Evolutionary conservation across 2,329 filamentous ascomycete genomes (phyloP).

Genomic region (Nemania abortiva): DNA sequence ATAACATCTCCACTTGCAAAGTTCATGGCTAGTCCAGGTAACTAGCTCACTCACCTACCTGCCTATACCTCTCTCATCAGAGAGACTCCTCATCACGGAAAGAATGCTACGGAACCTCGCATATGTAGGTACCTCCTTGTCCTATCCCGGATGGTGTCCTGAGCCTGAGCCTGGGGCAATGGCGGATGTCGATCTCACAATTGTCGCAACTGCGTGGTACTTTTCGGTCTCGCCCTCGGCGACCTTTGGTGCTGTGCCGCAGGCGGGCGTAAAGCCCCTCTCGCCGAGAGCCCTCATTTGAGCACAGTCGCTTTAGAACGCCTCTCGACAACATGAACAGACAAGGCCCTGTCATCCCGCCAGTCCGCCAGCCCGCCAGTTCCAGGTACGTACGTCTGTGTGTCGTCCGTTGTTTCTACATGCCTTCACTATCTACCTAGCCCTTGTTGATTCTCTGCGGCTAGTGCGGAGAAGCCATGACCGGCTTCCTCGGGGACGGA

Average conservation of each 20-base stretch:
- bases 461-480: conserved; percentile 1
- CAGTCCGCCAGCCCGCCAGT: conserved; percentile 19
- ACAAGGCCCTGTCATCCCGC: conserved; percentile 32
- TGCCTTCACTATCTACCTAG: not conserved
- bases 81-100: conserved; percentile 11
- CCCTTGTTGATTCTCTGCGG: conserved; percentile 22
- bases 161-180: conserved; percentile 4
- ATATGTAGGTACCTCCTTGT: not conserved
- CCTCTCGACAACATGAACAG: conserved; percentile 26
- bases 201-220: conserved; percentile 39
- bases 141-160: conserved; percentile 21
- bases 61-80: conserved; percentile 11
- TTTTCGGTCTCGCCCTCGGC: conserved; percentile 31
- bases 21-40: not conserved
- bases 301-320: conserved; percentile 24
- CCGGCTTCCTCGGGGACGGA: conserved; percentile 10
- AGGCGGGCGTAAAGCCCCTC: conserved; percentile 34
- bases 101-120: conserved; percentile 11
- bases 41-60: not conserved
- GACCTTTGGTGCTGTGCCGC: conserved; percentile 37
- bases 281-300: conserved; percentile 33
- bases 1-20: conserved; percentile 10
- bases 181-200: conserved; percentile 43
- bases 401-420: too few relatives aligned
- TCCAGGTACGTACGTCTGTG: not conserved